Evolutionary conservation across 441 rosid genomes (phyloP), one percentile per base, ranked within the genome.

Genomic region (Cnidoscolus chayamansa): DNA sequence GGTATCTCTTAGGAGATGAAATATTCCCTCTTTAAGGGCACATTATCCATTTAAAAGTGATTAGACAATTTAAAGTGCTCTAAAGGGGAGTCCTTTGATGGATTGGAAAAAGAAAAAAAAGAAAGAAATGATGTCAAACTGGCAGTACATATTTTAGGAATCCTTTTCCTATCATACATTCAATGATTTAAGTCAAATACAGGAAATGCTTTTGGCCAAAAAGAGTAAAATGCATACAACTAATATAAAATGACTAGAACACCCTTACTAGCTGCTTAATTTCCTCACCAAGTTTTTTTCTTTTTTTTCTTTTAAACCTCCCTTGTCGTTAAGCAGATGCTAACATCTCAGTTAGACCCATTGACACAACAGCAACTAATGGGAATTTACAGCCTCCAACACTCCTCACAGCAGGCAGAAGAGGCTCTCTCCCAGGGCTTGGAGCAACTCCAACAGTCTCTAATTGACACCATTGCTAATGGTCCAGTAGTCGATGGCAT

Each of bases 351-450:
- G 37, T 79, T 95, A 43, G 99, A 95, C 82, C 97, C 97, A 17
- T 77, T 95, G 48, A 90, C 95, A 35, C 98, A 95, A 76, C 96
- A 93, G 69, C 99, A 95, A 50, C 75, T 95, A 50, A 74, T 95
- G 72, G 98, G 95, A 13, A 90, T 93, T 17, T 95, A 92, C 69
- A 94, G 85, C 47, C 74, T 95, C 61, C 99, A 93, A 68, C 96
- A 90, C 19, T 91, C 99, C 4, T 88, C 99, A 43, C 99, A 90
- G 55, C 96, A 89, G 63, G 87, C 98, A 7, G 99, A 95, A 73
- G 99, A 93, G 51, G 96, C 98, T 70, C 88, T 95, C 68, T 86
- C 95, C 0, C 99, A 90, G 45, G 98, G 98, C 57, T 85, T 87
- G 5, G 99, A 93, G 51, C 91, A 90, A 50, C 85, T 95, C 60